These are phyloP conservation scores for Acrocalymma vagum DNA, from an alignment of 2,329 filamentous ascomycete species.

Conservation along the genomic window DNA sequence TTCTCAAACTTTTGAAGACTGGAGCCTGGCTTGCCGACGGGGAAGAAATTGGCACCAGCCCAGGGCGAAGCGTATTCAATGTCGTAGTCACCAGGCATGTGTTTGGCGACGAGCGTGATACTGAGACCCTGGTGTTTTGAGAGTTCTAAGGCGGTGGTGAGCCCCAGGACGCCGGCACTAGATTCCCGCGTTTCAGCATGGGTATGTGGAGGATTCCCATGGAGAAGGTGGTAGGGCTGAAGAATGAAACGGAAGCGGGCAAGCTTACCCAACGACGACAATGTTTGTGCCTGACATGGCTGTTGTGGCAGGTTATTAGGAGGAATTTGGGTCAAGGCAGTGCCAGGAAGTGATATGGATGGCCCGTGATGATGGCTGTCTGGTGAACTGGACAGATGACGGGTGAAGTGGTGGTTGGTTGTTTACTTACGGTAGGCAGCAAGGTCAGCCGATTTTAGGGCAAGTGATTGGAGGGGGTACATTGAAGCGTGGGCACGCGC, in stretches of 20 bases:
- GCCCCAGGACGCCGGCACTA: constrained; percentile 71
- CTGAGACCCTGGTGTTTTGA: constrained; percentile 64
- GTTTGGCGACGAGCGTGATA: constrained; percentile 80
- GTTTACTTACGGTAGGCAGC: too few relatives aligned
- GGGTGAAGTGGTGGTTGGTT: too few relatives aligned
- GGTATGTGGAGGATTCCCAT: constrained; percentile 2
- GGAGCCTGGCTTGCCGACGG: constrained; percentile 56
- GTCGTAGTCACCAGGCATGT: constrained; percentile 94
- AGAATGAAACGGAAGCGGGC: constrained; percentile 4
- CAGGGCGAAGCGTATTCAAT: constrained; percentile 90
- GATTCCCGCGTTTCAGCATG: constrained; percentile 16
- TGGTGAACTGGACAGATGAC: too few relatives aligned
- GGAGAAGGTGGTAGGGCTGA: background rate
- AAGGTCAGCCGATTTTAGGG: too few relatives aligned
- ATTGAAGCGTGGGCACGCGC: too few relatives aligned
- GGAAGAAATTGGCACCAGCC: constrained; percentile 83
- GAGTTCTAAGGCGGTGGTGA: constrained; percentile 71
- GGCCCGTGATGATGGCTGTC: too few relatives aligned
- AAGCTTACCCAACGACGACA: constrained; percentile 58
- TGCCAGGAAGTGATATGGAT: too few relatives aligned
- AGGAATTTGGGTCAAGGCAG: too few relatives aligned
- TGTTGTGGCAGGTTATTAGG: too few relatives aligned
- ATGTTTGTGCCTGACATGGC: constrained; percentile 42
- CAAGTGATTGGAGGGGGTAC: too few relatives aligned
- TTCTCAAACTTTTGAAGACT: constrained; percentile 51